phyloP scores from a whole-genome alignment of 345 rosid genomes.

The Aquilaria malaccensis region DNA sequence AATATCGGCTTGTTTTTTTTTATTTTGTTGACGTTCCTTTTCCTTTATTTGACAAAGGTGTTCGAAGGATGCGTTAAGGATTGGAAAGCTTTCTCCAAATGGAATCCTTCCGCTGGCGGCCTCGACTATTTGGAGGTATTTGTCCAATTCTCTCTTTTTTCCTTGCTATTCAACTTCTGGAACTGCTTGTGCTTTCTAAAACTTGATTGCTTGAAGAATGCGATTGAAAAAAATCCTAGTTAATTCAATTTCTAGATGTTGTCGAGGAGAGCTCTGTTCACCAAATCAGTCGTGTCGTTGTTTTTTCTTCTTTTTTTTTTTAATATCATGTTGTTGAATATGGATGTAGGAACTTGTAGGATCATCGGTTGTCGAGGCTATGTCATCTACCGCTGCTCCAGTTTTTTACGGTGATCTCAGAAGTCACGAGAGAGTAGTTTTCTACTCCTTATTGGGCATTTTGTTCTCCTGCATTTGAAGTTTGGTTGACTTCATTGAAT shows the following conservation, averaged over 20 bases:
- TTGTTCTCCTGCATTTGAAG: constrained; percentile 5
- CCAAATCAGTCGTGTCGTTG: background rate
- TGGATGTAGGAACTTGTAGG: constrained; percentile 55
- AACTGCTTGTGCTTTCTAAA: background rate
- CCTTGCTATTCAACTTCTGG: background rate
- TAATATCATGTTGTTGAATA: constrained; percentile 2
- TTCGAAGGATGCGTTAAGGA: constrained; percentile 46
- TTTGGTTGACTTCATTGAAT: background rate
- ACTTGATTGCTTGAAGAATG: background rate
- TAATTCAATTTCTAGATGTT: background rate
- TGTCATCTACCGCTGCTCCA: constrained; percentile 66
- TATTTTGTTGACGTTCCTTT: background rate
- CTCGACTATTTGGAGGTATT: constrained; percentile 74
- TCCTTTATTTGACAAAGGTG: constrained; percentile 29
- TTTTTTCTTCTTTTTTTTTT: constrained; percentile 5
- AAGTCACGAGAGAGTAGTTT: constrained; percentile 80
- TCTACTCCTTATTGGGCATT: background rate
- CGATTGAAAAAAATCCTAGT: background rate
- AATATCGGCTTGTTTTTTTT: background rate
- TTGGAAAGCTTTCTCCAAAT: constrained; percentile 58
- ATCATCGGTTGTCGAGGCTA: constrained; percentile 59
- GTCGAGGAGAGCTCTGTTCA: background rate
- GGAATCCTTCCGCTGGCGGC: constrained; percentile 68
- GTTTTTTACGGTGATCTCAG: constrained; percentile 77
- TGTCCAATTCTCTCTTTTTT: constrained; percentile 1